Evolutionary conservation across 2,329 filamentous ascomycete species (phyloP).

Genomic region (Cladophialophora bantiana): DNA sequence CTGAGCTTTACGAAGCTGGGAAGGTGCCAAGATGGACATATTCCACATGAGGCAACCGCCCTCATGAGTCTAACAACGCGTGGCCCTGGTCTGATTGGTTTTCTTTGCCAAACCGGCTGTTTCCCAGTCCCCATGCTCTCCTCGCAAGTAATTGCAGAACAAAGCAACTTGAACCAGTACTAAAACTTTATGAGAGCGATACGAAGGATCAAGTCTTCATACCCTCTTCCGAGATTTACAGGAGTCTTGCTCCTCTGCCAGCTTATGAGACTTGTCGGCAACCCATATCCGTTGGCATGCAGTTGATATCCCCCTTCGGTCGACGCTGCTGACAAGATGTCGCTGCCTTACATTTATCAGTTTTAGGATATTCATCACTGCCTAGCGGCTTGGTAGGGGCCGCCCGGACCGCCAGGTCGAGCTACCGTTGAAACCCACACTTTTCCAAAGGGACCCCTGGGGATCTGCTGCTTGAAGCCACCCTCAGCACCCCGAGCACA

Average conservation of each 20-base stretch:
- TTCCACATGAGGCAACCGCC: constrained; percentile 7
- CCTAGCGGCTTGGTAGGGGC: constrained; percentile 1
- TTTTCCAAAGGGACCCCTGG: neutral
- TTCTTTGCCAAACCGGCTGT: neutral
- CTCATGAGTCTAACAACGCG: neutral
- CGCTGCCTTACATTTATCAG: constrained; percentile 1
- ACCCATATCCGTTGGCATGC: neutral
- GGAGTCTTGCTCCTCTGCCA: neutral
- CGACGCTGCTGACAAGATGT: neutral
- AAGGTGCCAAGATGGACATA: constrained; percentile 10
- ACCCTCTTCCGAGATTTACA: neutral
- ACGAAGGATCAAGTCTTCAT: neutral
- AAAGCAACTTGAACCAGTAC: neutral
- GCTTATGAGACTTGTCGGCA: neutral
- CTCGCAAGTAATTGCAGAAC: constrained; percentile 1
- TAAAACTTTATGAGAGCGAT: neutral
- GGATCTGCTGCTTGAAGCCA: constrained; percentile 1
- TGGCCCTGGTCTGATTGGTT: neutral
- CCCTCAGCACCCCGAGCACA: neutral
- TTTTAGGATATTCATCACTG: constrained; percentile 4
- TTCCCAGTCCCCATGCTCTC: neutral
- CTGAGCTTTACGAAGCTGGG: constrained; percentile 16
- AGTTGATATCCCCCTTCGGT: neutral
- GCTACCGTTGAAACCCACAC: constrained; percentile 8
- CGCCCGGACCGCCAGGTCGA: neutral